Evolutionary conservation across 768 basidiomycete genomes (phyloP).

Genomic region (Lactifluus echinatus): DNA sequence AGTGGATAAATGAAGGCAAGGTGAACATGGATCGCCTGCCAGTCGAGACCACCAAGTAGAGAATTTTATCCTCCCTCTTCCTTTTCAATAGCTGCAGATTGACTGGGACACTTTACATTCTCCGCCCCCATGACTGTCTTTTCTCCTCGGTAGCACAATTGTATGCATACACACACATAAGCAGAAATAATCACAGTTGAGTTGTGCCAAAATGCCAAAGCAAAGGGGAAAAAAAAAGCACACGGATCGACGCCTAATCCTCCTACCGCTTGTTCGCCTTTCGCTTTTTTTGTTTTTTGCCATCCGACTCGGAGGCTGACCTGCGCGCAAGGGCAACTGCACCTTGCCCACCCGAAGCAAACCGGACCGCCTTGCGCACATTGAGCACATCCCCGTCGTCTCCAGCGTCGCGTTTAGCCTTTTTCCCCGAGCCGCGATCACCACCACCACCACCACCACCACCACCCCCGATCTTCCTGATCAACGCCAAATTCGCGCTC

Average conservation of each 20-base stretch:
- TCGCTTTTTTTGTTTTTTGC: not conserved
- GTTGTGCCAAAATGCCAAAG: too few species aligned
- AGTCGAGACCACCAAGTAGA: slow-evolving; percentile 23
- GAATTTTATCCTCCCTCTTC: not conserved
- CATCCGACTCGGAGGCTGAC: not conserved
- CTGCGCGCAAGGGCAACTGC: slow-evolving; percentile 14
- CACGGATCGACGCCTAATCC: too few species aligned
- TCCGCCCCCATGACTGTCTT: not conserved
- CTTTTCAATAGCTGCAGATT: not conserved
- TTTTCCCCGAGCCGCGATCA: slow-evolving; percentile 11
- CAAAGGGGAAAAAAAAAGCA: too few species aligned
- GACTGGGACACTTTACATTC: too few species aligned
- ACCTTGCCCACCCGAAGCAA: slow-evolving; percentile 17
- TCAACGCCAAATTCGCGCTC: slow-evolving; percentile 60
- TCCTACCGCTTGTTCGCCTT: not conserved
- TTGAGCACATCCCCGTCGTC: slow-evolving; percentile 11
- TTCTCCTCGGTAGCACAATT: not conserved
- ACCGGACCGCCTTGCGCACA: slow-evolving; percentile 22
- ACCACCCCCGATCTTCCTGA: slow-evolving; percentile 52
- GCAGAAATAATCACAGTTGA: not conserved
- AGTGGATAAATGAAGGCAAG: slow-evolving; percentile 78
- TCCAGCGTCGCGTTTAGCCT: not conserved
- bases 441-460: too few species aligned
- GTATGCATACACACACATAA: slow-evolving; percentile 1
- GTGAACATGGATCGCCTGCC: slow-evolving; percentile 41